Conservation (phyloP, 1,139 yeast genomes). For the Debaryomyces singareniensis region DNA sequence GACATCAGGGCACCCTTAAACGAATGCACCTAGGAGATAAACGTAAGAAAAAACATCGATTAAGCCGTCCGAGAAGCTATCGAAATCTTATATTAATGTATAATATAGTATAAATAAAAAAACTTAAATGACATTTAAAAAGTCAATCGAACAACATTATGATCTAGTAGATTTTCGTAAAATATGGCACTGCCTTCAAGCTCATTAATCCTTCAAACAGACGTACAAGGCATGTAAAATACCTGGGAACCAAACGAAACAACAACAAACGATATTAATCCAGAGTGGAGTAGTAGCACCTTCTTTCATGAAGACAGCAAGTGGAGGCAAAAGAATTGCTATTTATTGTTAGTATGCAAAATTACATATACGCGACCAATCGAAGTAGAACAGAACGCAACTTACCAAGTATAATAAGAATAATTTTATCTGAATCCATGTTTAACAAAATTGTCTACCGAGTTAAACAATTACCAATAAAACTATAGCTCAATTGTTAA, state of each 20-base stretch:
- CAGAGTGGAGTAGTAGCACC: constrained; percentile 59
- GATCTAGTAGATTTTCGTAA: background rate
- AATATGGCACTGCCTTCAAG: too few relatives aligned
- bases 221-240: constrained; percentile 65
- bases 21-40: too few relatives aligned
- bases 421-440: constrained; percentile 40
- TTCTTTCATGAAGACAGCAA: constrained; percentile 61
- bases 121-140: background rate
- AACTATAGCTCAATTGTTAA: background rate
- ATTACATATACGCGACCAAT: too few relatives aligned
- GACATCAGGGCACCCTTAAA: too few relatives aligned
- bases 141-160: background rate
- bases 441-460: constrained; percentile 4
- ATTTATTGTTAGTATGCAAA: constrained; percentile 8
- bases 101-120: too few relatives aligned
- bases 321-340: constrained; percentile 65
- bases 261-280: constrained; percentile 56
- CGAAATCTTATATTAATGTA: too few relatives aligned
- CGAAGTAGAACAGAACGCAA: constrained; percentile 3
- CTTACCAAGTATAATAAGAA: constrained; percentile 32
- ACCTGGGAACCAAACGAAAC: constrained; percentile 70
- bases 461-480: background rate
- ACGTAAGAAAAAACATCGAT: too few relatives aligned
- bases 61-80: too few relatives aligned
- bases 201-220: constrained; percentile 31